Conservation (phyloP, 139 green algal genomes). For the Tetratostichococcus sp. region DNA sequence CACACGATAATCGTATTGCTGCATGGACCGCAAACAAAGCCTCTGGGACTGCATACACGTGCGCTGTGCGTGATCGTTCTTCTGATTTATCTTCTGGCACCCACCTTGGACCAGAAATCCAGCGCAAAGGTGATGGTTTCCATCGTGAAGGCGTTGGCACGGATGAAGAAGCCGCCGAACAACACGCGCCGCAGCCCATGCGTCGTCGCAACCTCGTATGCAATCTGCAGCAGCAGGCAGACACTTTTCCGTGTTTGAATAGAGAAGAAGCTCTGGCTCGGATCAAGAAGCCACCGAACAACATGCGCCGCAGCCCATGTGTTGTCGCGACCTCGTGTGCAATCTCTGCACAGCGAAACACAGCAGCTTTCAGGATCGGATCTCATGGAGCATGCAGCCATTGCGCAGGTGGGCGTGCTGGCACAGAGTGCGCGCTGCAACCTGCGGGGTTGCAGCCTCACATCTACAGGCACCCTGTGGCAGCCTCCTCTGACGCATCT, state of each 20-base stretch:
- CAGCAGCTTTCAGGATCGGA: too few species aligned
- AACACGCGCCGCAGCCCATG: slow-evolving; percentile 89
- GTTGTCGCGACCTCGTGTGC: slow-evolving; percentile 82
- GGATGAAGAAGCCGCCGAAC: slow-evolving; percentile 96
- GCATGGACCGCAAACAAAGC: too few species aligned
- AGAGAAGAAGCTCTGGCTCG: slow-evolving; percentile 95
- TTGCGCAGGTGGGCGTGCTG: too few species aligned
- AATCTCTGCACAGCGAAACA: neutral
- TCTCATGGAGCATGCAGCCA: too few species aligned
- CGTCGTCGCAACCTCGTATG: slow-evolving; percentile 81
- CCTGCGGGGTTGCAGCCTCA: too few species aligned
- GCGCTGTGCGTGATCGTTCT: neutral
- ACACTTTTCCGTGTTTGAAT: too few species aligned
- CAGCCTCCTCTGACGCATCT: too few species aligned
- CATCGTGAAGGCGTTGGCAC: slow-evolving; percentile 98
- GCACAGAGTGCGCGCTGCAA: too few species aligned
- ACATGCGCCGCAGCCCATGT: slow-evolving; percentile 86
- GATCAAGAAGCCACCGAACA: slow-evolving; percentile 97
- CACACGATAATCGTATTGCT: too few species aligned
- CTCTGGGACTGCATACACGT: too few species aligned
- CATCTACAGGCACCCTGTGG: too few species aligned
- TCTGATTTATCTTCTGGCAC: neutral
- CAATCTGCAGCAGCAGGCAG: slow-evolving; percentile 8
- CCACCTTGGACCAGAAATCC: slow-evolving; percentile 91
- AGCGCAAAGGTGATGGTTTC: slow-evolving; percentile 98